Conservation (phyloP, 345 rosid species). For the Salix arbutifolia region DNA sequence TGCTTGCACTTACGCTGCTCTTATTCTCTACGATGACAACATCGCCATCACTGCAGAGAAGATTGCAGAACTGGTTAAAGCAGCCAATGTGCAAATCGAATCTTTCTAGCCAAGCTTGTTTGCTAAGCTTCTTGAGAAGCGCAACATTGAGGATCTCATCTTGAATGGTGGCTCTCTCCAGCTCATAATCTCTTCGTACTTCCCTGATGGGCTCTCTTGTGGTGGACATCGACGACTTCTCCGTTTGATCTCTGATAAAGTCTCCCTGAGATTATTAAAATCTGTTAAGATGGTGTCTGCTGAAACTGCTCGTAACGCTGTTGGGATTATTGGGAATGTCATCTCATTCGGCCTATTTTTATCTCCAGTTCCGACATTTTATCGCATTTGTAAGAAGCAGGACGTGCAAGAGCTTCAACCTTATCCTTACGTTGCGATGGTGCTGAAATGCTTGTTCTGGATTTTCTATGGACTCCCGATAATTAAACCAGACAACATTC, state of each 20-base stretch:
- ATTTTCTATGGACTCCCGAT: conserved; percentile 17
- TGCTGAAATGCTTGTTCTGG: conserved; percentile 23
- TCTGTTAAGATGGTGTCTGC: background rate
- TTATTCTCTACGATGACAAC: conserved; percentile 20
- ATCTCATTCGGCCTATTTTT: conserved; percentile 43
- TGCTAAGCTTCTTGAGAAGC: conserved; percentile 76
- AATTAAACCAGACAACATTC: conserved; percentile 13
- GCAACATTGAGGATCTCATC: conserved; percentile 57
- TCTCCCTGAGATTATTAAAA: background rate
- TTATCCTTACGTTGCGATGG: conserved; percentile 17
- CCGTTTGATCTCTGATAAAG: background rate
- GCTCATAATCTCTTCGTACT: too few species aligned
- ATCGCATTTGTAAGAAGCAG: conserved; percentile 18
- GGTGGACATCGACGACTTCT: too few species aligned
- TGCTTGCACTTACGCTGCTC: conserved; percentile 23
- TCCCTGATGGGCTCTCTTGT: too few species aligned
- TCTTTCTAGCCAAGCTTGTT: conserved; percentile 83
- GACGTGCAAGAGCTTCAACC: conserved; percentile 28
- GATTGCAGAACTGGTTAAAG: conserved; percentile 50
- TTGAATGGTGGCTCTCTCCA: conserved; percentile 68
- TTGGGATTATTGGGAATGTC: conserved; percentile 42
- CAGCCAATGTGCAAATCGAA: conserved; percentile 57
- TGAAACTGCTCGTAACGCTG: conserved; percentile 12
- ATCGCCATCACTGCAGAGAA: conserved; percentile 51
- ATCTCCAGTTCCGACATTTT: conserved; percentile 36